These are phyloP conservation scores for Calcarisporium arbuscula DNA, from an alignment of 2,329 filamentous ascomycete species.

Conservation along the genomic window DNA sequence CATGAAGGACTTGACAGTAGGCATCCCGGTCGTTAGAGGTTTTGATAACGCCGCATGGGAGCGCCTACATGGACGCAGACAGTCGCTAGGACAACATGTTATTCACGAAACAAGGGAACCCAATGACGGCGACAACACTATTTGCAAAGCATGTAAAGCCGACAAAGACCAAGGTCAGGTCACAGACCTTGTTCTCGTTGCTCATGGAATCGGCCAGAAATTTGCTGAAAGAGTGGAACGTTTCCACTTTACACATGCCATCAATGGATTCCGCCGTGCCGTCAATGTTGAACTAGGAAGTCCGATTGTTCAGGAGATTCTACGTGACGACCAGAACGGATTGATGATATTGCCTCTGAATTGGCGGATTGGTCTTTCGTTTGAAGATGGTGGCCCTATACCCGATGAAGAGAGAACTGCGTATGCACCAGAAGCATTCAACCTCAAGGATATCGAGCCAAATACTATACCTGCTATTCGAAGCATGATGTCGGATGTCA, in stretches of 20 bases:
- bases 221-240: slow-evolving; percentile 90
- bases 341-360: slow-evolving; percentile 94
- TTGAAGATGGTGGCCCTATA: slow-evolving; percentile 70
- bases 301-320: slow-evolving; percentile 64
- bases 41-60: slow-evolving; percentile 78
- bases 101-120: slow-evolving; percentile 21
- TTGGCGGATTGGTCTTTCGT: slow-evolving; percentile 82
- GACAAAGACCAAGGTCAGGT: slow-evolving; percentile 63
- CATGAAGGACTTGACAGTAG: slow-evolving; percentile 73
- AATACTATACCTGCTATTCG: slow-evolving; percentile 87
- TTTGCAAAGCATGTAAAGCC: slow-evolving; percentile 54
- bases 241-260: slow-evolving; percentile 94
- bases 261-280: slow-evolving; percentile 81
- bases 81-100: slow-evolving; percentile 21
- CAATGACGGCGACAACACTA: slow-evolving; percentile 19
- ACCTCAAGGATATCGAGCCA: slow-evolving; percentile 84
- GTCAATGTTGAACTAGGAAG: slow-evolving; percentile 79
- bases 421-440: slow-evolving; percentile 50
- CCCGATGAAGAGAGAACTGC: slow-evolving; percentile 44
- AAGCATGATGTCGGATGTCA: slow-evolving; percentile 90
- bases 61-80: slow-evolving; percentile 52
- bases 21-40: slow-evolving; percentile 80
- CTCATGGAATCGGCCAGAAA: slow-evolving; percentile 96
- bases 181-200: slow-evolving; percentile 82
- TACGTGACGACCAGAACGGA: slow-evolving; percentile 73